phyloP scores from a whole-genome alignment of 2,329 filamentous ascomycete species.

The Diaporthe nobilis region DNA sequence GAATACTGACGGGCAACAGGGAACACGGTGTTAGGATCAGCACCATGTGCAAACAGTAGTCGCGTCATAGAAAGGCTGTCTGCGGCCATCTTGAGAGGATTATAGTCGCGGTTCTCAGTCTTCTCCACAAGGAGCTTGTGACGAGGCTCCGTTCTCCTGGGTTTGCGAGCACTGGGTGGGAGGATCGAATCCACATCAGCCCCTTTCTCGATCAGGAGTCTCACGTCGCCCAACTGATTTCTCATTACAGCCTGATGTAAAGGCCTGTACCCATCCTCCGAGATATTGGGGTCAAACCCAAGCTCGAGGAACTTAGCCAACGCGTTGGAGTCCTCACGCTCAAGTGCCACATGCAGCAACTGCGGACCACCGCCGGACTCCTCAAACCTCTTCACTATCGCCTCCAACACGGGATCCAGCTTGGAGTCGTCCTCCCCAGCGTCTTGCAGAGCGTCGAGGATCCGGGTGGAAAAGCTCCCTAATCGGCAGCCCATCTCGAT shows the following conservation, averaged over 20 bases:
- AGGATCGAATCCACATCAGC: not conserved
- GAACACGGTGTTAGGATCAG: not conserved
- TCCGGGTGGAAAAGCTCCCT: not conserved
- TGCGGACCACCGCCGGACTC: not conserved
- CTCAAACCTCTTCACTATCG: not conserved
- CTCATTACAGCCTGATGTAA: conserved; percentile 11
- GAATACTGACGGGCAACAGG: conserved; percentile 9
- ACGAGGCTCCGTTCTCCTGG: not conserved
- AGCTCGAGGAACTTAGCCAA: conserved; percentile 11
- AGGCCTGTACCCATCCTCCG: not conserved
- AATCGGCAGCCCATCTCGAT: conserved; percentile 8
- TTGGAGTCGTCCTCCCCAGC: not conserved
- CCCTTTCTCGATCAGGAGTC: not conserved
- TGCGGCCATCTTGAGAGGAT: not conserved
- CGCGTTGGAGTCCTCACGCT: conserved; percentile 1
- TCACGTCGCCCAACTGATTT: not conserved
- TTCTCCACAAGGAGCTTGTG: conserved; percentile 7
- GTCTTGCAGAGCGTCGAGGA: not conserved
- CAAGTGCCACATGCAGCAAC: not conserved
- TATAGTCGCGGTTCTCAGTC: conserved; percentile 8
- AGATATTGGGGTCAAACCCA: conserved; percentile 16
- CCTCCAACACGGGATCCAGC: not conserved
- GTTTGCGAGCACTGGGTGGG: conserved; percentile 5
- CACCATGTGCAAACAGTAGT: not conserved
- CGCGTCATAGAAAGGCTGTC: not conserved